phyloP scores from a whole-genome alignment of 164 flowering plant species.

The Malania oleifera region DNA sequence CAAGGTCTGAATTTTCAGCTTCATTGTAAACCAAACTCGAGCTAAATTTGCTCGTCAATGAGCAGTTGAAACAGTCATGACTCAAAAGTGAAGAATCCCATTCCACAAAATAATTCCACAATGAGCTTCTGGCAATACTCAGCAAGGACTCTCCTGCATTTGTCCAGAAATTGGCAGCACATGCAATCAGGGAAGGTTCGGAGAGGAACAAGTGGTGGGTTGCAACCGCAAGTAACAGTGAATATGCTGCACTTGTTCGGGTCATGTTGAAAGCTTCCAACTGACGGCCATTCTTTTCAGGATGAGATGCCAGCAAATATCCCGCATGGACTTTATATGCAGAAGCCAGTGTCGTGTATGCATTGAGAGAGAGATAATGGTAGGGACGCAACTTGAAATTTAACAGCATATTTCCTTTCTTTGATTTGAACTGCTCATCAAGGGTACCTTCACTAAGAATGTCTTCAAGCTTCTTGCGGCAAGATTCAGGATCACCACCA shows the following conservation, averaged over 20 bases:
- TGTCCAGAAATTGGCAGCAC: constrained; percentile 52
- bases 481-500: constrained; percentile 40
- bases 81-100: constrained; percentile 4
- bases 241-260: constrained; percentile 49
- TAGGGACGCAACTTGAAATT: constrained; percentile 40
- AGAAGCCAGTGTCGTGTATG: constrained; percentile 57
- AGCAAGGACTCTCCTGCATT: constrained; percentile 61
- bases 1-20: constrained; percentile 21
- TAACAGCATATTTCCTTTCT: constrained; percentile 12
- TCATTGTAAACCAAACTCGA: constrained; percentile 1
- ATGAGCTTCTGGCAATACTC: constrained; percentile 30
- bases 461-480: constrained; percentile 53
- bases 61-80: constrained; percentile 23
- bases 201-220: constrained; percentile 41
- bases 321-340: constrained; percentile 47
- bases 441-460: constrained; percentile 28
- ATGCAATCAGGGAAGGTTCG: constrained; percentile 51
- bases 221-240: constrained; percentile 60
- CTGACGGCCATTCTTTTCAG: constrained; percentile 12
- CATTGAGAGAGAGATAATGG: constrained; percentile 47
- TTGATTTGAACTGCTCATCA: constrained; percentile 12
- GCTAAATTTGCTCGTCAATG: constrained; percentile 19
- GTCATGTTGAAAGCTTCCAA: constrained; percentile 31
- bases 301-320: constrained; percentile 16
- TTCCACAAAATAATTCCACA: constrained; percentile 15